These are phyloP conservation scores for Penicillium decumbens DNA, from an alignment of 2,329 filamentous ascomycete species.

Conservation along the genomic window DNA sequence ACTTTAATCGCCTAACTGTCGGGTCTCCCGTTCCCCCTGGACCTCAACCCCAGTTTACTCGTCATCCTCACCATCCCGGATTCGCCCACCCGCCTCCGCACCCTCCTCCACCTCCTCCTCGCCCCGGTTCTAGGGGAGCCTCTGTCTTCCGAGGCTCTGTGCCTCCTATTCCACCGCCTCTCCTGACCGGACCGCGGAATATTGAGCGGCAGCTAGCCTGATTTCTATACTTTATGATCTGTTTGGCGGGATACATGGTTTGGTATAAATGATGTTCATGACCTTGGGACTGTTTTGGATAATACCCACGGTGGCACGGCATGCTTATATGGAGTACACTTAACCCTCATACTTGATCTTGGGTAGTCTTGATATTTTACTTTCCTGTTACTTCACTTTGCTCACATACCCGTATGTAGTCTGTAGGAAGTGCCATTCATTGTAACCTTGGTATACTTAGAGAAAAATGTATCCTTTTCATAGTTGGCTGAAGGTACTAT, in stretches of 20 bases:
- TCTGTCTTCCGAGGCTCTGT: conserved; percentile 17
- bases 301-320: not conserved
- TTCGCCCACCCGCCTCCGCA: conserved; percentile 14
- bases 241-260: not conserved
- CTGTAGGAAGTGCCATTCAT: no score
- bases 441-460: no score
- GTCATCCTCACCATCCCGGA: conserved; percentile 11
- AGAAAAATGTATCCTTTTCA: no score
- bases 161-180: conserved; percentile 20
- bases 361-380: not conserved
- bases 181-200: conserved; percentile 28
- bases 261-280: not conserved
- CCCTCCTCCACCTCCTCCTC: conserved; percentile 14
- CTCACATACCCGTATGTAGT: not conserved
- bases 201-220: conserved; percentile 39
- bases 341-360: not conserved
- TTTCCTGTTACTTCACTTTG: not conserved
- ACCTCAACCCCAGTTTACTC: conserved; percentile 8
- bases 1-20: conserved; percentile 19
- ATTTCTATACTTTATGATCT: conserved; percentile 4
- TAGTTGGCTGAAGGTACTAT: no score
- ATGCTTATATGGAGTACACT: not conserved
- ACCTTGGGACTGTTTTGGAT: not conserved
- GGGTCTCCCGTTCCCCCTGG: conserved; percentile 5
- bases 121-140: conserved; percentile 17